Evolutionary conservation across 2,329 filamentous ascomycete genomes (phyloP), one percentile per base, ranked within the genome.

Genomic region (Dactylonectria macrodidyma): DNA sequence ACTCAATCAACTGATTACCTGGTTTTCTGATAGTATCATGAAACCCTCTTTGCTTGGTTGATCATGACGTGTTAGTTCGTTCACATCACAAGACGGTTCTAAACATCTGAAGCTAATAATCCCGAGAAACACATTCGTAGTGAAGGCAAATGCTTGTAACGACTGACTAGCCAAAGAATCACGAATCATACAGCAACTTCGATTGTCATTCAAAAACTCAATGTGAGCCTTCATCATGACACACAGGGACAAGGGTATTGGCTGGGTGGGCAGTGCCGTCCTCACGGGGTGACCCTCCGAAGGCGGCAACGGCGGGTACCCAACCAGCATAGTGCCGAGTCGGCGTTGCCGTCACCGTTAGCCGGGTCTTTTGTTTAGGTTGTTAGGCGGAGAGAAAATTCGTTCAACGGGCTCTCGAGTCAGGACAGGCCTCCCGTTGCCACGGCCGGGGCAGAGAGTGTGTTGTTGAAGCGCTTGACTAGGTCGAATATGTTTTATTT

Each of bases 201-300:
- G 14, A 16, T 16, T 22, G 22, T 57, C 38, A 66, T 55, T 38
- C 11, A 22, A 36, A 38, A 11, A 48, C 48, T 44, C 59, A 38
- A 47, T 38, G 51, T 19, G 24, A 47, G 54, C 19, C 30, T 52
- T 30, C 26, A 30, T 61, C 57, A 61, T 66, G 64, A 59, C 58
- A 52, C 26, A 46, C 24, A 26, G 59, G 54, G 38, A 62, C 59
- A 57, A 59, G 26, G 56, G 26, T 57, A 46, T 66, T 62, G 52
- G 57, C 34, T 50, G 16, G 64, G 55, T 54, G 64, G 64, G 64
- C 33, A 59, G 26, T 38, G 19, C 46, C 34, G 58, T 44, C 30
- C 63, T 58, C 48, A 19, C 52, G 41, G 52, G 52, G 38, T 56
- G 22, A 54, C 59, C 64, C 64, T 62, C 64, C 59, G 46, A 58